Conservation (phyloP, 2,329 filamentous ascomycete genomes). For the Tympanopsis confertula region DNA sequence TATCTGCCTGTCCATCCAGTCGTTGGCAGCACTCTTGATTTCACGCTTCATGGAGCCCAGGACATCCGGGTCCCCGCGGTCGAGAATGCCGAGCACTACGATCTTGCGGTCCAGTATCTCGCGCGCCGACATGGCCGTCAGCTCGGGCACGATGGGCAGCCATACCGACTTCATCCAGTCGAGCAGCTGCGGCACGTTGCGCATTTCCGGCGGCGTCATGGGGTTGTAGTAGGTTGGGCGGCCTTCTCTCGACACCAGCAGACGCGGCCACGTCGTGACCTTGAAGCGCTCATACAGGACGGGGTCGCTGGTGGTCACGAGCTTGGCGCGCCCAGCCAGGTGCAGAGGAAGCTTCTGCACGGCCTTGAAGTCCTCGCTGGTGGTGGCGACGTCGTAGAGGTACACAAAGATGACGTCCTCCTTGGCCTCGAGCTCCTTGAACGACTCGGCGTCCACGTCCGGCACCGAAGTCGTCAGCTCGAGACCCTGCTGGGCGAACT, state of each 20-base stretch:
- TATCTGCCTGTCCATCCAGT: slow-evolving; percentile 98
- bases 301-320: slow-evolving; percentile 81
- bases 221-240: slow-evolving; percentile 83
- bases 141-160: slow-evolving; percentile 88
- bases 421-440: slow-evolving; percentile 76
- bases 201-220: slow-evolving; percentile 81
- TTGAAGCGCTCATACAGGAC: slow-evolving; percentile 73
- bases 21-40: slow-evolving; percentile 86
- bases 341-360: slow-evolving; percentile 80
- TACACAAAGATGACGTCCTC: slow-evolving; percentile 96
- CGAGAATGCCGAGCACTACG: slow-evolving; percentile 85
- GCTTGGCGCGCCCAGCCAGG: slow-evolving; percentile 78
- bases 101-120: slow-evolving; percentile 93
- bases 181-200: slow-evolving; percentile 69
- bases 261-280: slow-evolving; percentile 90
- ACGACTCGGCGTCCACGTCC: slow-evolving; percentile 65
- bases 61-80: slow-evolving; percentile 66
- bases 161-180: slow-evolving; percentile 94
- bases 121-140: slow-evolving; percentile 79
- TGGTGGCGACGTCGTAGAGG: slow-evolving; percentile 94
- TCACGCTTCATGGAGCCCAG: slow-evolving; percentile 73
- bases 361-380: slow-evolving; percentile 79
- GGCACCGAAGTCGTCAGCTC: slow-evolving; percentile 65
- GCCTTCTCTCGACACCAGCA: slow-evolving; percentile 80
- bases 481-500: slow-evolving; percentile 76